These are phyloP conservation scores for Saccharomycopsis guyanensis DNA, from an alignment of 805 yeast genomes.

Conservation along the genomic window DNA sequence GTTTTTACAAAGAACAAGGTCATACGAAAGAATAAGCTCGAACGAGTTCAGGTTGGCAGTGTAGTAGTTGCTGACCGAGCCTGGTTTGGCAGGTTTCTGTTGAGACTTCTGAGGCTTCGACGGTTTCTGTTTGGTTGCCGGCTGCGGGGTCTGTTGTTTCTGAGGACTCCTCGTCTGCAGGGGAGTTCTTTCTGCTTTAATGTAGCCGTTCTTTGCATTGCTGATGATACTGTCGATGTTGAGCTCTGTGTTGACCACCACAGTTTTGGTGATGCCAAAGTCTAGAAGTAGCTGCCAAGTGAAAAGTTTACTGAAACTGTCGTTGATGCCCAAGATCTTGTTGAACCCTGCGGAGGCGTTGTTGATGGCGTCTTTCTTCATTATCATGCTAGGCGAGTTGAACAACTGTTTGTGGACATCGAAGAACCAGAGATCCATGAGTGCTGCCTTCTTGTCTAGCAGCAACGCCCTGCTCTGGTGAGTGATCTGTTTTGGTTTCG, in stretches of 20 bases:
- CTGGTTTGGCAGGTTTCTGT: background rate
- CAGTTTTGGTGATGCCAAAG: background rate
- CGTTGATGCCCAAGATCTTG: background rate
- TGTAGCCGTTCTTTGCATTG: background rate
- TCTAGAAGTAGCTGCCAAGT: background rate
- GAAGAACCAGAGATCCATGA: background rate
- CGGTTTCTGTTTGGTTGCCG: background rate
- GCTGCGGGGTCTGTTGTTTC: background rate
- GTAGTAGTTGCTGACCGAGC: background rate
- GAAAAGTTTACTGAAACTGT: background rate
- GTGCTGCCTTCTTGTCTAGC: background rate
- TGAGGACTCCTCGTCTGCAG: too few species aligned
- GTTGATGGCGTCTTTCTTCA: background rate
- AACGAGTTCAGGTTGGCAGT: background rate
- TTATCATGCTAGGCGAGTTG: background rate
- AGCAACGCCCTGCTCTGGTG: too few species aligned
- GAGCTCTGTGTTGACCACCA: background rate
- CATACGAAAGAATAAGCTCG: background rate
- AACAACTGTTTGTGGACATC: background rate
- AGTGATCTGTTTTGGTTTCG: too few species aligned
- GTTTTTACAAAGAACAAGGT: background rate
- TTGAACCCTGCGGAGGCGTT: background rate
- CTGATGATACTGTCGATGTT: background rate
- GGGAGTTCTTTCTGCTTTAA: too few species aligned
- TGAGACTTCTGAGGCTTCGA: background rate